Evolutionary conservation across 192 early-diverging fungal genomes (phyloP), one percentile per base, ranked within the genome.

Genomic region (Coemansia umbellata): DNA sequence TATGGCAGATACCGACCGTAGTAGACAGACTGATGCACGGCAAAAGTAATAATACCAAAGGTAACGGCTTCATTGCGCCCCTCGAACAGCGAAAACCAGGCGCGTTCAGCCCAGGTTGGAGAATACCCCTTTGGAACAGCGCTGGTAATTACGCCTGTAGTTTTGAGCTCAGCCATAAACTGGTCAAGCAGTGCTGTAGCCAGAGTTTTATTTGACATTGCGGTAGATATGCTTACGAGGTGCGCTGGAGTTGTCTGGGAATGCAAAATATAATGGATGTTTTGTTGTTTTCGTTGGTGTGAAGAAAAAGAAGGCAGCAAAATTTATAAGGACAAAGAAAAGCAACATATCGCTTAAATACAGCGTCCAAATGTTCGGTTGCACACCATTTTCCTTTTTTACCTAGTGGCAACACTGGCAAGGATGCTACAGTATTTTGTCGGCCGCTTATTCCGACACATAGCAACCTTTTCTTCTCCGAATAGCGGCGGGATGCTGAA

Each of bases 21-120:
- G 78, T 91, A 94, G 35, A 91, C 85, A n/a, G 87, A 45, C 78
- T 97, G 89, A 80, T 97, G 92, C 68, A 90, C 81, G 17, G 80
- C 17, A 57, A 97, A 93, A 10, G 90, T 70, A 41, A 91, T 66
- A 17, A 91, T 49, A 32, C 88, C 81, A 13, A 88, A 85, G 11
- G 82, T 76, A 17, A 91, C 28, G 17, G 81, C 67, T 42, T 87
- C 84, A 56, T 86, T 84, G 49, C 80, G 84, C 26, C 78, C 84
- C 17, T 80, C 80, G 37, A 85, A 90, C 26, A 87, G 21, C 31
- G 80, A 71, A 19, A 74, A 63, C 87, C 87, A 90, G 31, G 78
- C 55, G 27, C 54, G 66, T 59, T 90, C 87, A 21, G 79, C 42
- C 63, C 64, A 62, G 2, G 67, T 68, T 14, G 55, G 68, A 8